Conservation (phyloP, 805 yeast genomes). For the Saccharomycopsis lassenensis region DNA sequence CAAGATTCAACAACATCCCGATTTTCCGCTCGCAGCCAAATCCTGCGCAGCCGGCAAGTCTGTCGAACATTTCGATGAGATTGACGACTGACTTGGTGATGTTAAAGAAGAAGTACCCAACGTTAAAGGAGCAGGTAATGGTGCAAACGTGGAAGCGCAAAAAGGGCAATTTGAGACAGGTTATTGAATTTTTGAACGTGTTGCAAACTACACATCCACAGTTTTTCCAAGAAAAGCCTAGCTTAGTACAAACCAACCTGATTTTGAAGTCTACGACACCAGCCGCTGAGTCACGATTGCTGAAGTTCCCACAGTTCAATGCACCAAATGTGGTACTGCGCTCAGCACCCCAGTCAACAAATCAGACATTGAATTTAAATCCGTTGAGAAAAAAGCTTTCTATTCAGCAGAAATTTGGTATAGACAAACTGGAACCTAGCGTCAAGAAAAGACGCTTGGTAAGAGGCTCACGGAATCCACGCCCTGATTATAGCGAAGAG, state of each 20-base stretch:
- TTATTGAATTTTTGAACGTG: slow-evolving; percentile 22
- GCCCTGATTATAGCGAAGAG: slow-evolving; percentile 25
- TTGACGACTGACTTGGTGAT: slow-evolving; percentile 23
- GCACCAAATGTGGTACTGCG: background rate
- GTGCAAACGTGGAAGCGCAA: slow-evolving; percentile 23
- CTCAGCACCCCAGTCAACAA: background rate
- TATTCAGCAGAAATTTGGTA: slow-evolving; percentile 16
- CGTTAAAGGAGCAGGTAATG: slow-evolving; percentile 23
- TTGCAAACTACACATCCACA: slow-evolving; percentile 20
- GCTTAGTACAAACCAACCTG: background rate
- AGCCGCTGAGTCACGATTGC: background rate
- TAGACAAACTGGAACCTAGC: slow-evolving; percentile 9
- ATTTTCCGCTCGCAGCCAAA: slow-evolving; percentile 10
- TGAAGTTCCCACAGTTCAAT: background rate
- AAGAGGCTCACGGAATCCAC: slow-evolving; percentile 26
- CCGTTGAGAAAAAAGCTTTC: slow-evolving; percentile 7
- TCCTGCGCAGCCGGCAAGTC: background rate
- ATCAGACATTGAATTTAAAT: slow-evolving; percentile 9
- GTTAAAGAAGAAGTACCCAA: slow-evolving; percentile 26
- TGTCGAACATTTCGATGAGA: slow-evolving; percentile 14
- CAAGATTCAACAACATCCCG: slow-evolving; percentile 4
- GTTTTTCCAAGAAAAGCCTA: slow-evolving; percentile 7
- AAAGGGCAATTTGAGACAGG: slow-evolving; percentile 25
- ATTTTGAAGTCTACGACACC: background rate
- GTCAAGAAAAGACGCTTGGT: slow-evolving; percentile 30